These are phyloP conservation scores for Pseudogymnoascus sp. DNA, from an alignment of 2,329 filamentous ascomycete species.

Conservation along the genomic window DNA sequence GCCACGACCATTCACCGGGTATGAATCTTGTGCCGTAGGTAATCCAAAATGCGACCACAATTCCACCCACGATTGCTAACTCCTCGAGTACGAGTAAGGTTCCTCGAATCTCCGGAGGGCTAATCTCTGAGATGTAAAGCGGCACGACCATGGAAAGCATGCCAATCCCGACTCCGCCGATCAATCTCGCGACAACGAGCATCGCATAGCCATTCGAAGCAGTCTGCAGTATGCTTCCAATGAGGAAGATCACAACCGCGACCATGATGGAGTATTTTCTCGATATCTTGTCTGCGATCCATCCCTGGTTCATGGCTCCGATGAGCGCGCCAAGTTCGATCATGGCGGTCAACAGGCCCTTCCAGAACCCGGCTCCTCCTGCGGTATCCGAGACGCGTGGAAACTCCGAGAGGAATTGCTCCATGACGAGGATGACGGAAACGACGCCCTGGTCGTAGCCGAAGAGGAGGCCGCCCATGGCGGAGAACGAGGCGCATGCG, in stretches of 20 bases:
- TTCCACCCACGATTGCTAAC: conserved; percentile 37
- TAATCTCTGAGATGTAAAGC: conserved; percentile 46
- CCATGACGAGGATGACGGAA: conserved; percentile 33
- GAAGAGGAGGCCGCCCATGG: conserved; percentile 37
- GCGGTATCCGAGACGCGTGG: conserved; percentile 28
- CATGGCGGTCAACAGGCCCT: conserved; percentile 42
- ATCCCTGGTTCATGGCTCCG: conserved; percentile 39
- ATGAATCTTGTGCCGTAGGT: conserved; percentile 37
- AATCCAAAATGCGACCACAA: conserved; percentile 38
- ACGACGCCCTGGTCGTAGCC: conserved; percentile 38
- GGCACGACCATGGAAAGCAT: conserved; percentile 44
- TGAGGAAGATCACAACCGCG: conserved; percentile 42
- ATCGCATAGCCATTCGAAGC: conserved; percentile 43
- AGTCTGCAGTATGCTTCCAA: conserved; percentile 46
- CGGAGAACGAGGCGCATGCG: conserved; percentile 29
- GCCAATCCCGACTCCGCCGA: conserved; percentile 45
- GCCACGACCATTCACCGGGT: conserved; percentile 18
- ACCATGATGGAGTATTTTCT: conserved; percentile 45
- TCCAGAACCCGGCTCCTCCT: conserved; percentile 22
- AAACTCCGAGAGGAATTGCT: conserved; percentile 30
- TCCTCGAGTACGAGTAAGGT: conserved; percentile 20
- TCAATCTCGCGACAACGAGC: conserved; percentile 41
- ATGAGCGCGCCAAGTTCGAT: conserved; percentile 45
- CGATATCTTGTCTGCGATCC: conserved; percentile 44
- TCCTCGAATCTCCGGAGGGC: conserved; percentile 32